A percentile compares a stretch with the other conserved stretches of the same genome.
These are phyloP conservation scores for Cicer cuneatum DNA, from an alignment of 306 rosid species.

Conservation along the genomic window DNA sequence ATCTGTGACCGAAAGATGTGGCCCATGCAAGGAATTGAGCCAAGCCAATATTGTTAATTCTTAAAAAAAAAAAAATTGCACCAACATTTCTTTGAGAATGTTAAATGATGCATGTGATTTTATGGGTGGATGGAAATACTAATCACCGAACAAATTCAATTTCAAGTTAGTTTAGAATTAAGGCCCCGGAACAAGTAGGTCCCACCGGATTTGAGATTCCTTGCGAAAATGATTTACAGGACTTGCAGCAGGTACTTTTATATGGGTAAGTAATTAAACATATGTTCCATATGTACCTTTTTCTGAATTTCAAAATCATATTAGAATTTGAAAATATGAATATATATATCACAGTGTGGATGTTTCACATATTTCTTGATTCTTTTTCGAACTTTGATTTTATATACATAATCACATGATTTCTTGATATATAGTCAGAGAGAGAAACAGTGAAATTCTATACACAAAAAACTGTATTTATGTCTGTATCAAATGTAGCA, in stretches of 20 bases:
- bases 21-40: not conserved
- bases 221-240: not conserved
- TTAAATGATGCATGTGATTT: constrained; percentile 32
- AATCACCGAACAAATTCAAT: not conserved
- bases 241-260: constrained; percentile 17
- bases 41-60: constrained; percentile 15
- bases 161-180: not conserved
- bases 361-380: not conserved
- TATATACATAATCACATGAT: too few species aligned
- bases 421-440: too few species aligned
- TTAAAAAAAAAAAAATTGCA: not conserved
- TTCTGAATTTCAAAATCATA: not conserved
- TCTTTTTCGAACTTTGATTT: not conserved
- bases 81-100: not conserved
- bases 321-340: not conserved
- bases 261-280: not conserved
- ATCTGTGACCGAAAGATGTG: constrained; percentile 18
- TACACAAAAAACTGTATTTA: not conserved
- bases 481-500: not conserved
- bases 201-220: constrained; percentile 29
- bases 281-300: not conserved
- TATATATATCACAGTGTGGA: not conserved
- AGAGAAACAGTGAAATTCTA: constrained; percentile 11
- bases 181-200: constrained; percentile 9
- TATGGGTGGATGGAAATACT: constrained; percentile 34